phyloP scores from a whole-genome alignment of 768 basidiomycete genomes.

The Lentinula aciculospora region DNA sequence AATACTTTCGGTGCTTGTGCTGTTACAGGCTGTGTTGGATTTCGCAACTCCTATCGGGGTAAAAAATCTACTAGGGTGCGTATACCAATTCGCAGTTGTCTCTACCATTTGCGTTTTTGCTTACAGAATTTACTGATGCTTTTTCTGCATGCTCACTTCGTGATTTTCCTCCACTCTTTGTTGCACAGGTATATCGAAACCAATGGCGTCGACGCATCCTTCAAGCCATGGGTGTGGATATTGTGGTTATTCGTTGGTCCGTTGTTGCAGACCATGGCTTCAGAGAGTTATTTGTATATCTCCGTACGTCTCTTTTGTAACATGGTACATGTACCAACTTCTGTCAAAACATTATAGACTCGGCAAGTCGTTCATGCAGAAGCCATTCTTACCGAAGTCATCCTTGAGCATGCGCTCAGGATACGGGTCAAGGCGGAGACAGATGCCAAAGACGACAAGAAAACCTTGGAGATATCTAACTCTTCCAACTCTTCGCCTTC shows the following conservation, averaged over 20 bases:
- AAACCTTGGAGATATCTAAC: neutral
- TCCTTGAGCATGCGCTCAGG: constrained; percentile 46
- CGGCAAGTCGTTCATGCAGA: constrained; percentile 40
- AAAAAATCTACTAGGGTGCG: constrained; percentile 33
- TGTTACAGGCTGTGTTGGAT: constrained; percentile 19
- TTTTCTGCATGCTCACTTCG: neutral
- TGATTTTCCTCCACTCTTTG: neutral
- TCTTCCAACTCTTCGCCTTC: neutral
- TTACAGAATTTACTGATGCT: neutral
- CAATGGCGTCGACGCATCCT: constrained; percentile 35
- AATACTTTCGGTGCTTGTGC: constrained; percentile 18
- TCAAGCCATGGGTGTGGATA: constrained; percentile 72
- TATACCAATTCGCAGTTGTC: neutral
- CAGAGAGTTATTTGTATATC: constrained; percentile 50
- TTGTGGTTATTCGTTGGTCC: constrained; percentile 43
- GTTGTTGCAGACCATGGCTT: constrained; percentile 30
- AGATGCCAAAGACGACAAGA: neutral
- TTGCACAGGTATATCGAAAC: constrained; percentile 51
- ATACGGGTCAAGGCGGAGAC: constrained; percentile 53
- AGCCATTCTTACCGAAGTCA: constrained; percentile 33
- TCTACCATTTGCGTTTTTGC: no score
- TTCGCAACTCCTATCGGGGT: constrained; percentile 35
- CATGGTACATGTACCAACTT: no score
- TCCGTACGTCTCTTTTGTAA: constrained; percentile 28
- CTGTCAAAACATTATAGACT: constrained; percentile 22